Percentiles rank a stretch among this genome's conserved stretches.
Evolutionary conservation across 768 basidiomycete genomes (phyloP).

Genomic region (Suillus subalutaceus): DNA sequence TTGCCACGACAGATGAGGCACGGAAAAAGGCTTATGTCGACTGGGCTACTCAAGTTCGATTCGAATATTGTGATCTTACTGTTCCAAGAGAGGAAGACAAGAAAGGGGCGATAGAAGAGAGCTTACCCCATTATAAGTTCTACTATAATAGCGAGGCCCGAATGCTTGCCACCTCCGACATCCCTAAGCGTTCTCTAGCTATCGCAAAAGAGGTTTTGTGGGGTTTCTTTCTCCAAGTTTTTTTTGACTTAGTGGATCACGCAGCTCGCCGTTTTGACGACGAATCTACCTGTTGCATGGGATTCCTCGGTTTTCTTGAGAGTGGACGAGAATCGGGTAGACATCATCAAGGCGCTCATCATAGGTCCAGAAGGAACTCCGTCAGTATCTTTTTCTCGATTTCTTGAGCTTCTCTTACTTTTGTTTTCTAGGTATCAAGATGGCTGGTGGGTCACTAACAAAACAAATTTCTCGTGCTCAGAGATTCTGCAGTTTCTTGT

Average conservation of each 20-base stretch:
- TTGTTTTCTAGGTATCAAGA: slow-evolving; percentile 70
- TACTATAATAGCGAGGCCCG: slow-evolving; percentile 82
- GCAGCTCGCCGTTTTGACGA: slow-evolving; percentile 90
- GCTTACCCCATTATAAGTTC: slow-evolving; percentile 77
- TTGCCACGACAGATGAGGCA: slow-evolving; percentile 66
- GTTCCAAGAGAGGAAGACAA: slow-evolving; percentile 36
- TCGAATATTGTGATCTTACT: slow-evolving; percentile 91
- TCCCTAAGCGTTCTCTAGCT: slow-evolving; percentile 89
- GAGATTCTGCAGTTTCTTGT: slow-evolving; percentile 55
- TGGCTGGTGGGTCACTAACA: slow-evolving; percentile 66
- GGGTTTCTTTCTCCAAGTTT: slow-evolving; percentile 3
- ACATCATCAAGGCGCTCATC: slow-evolving; percentile 89
- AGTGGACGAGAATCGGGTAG: slow-evolving; percentile 90
- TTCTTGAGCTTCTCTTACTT: slow-evolving; percentile 11
- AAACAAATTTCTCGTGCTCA: neutral
- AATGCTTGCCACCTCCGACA: slow-evolving; percentile 81
- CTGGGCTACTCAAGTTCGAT: slow-evolving; percentile 81
- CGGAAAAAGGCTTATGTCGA: slow-evolving; percentile 72
- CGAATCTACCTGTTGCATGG: slow-evolving; percentile 94
- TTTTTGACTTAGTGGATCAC: slow-evolving; percentile 18
- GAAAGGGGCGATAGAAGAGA: slow-evolving; percentile 36
- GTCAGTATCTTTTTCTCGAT: slow-evolving; percentile 45
- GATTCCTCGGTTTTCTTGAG: slow-evolving; percentile 92
- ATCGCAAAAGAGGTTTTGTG: slow-evolving; percentile 90
- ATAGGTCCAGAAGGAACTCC: slow-evolving; percentile 95